These are phyloP conservation scores for Calendula officinalis DNA, from an alignment of 129 eudicot species.

Conservation along the genomic window DNA sequence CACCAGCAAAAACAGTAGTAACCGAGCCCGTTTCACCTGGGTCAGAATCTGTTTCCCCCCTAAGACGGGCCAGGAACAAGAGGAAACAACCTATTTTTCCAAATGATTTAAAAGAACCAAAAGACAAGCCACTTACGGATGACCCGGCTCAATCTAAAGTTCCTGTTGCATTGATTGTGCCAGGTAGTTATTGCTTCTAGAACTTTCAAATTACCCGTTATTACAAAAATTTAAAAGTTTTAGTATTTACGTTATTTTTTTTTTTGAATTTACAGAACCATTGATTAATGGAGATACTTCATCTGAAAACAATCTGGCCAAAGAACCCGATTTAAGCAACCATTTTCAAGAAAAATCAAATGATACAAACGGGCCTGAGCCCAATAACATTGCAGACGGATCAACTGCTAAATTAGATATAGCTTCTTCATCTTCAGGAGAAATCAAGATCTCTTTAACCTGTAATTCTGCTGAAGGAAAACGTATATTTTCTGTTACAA, in stretches of 20 bases:
- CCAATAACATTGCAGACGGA: slow-evolving; percentile 16
- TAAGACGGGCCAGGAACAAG: slow-evolving; percentile 38
- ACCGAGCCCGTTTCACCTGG: slow-evolving; percentile 3
- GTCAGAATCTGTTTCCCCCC: slow-evolving; percentile 34
- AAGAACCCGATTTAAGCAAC: slow-evolving; percentile 16
- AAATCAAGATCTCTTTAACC: slow-evolving; percentile 60
- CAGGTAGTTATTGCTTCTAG: slow-evolving; percentile 34
- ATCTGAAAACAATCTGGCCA: slow-evolving; percentile 15
- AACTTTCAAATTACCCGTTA: not conserved
- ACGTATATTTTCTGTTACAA: slow-evolving; percentile 37
- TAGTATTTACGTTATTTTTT: not conserved
- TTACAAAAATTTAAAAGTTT: not conserved
- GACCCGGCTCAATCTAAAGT: slow-evolving; percentile 34
- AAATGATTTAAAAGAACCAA: slow-evolving; percentile 44
- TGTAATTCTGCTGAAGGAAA: slow-evolving; percentile 32
- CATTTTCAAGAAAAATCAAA: slow-evolving; percentile 19
- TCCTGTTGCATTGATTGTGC: slow-evolving; percentile 41
- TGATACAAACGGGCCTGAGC: slow-evolving; percentile 26
- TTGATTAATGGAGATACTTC: slow-evolving; percentile 25
- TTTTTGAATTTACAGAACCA: slow-evolving; percentile 24
- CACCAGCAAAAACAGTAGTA: slow-evolving; percentile 10
- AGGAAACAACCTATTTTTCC: slow-evolving; percentile 50
- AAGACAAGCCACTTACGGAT: slow-evolving; percentile 56
- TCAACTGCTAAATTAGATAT: slow-evolving; percentile 38
- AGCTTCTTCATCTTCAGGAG: slow-evolving; percentile 66